Conservation (phyloP, 768 basidiomycete species). For the Basidioascus undulatus region DNA sequence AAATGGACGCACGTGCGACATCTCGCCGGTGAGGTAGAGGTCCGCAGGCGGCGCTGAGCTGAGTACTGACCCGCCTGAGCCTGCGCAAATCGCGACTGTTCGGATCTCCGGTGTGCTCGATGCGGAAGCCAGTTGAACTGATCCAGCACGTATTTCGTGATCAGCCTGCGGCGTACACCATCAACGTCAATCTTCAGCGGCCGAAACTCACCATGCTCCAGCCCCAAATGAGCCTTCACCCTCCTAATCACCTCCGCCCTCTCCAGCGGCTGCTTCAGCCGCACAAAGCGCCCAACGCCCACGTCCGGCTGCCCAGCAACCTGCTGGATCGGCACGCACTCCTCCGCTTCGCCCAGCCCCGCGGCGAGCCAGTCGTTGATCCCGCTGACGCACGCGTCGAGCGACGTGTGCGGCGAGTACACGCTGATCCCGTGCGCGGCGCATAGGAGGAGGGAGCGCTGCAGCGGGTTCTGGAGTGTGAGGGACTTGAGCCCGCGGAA, state of each 20-base stretch:
- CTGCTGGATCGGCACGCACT: background rate
- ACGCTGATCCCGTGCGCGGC: conserved; percentile 62
- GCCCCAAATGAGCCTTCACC: conserved; percentile 41
- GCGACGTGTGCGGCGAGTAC: conserved; percentile 66
- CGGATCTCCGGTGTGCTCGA: conserved; percentile 12
- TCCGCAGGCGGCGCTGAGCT: conserved; percentile 38
- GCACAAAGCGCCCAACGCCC: conserved; percentile 5
- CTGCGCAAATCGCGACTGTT: conserved; percentile 73
- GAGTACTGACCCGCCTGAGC: conserved; percentile 60
- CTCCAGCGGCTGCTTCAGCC: conserved; percentile 23
- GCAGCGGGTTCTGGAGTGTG: conserved; percentile 53
- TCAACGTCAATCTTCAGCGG: background rate
- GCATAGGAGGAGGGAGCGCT: conserved; percentile 52
- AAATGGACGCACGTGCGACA: conserved; percentile 42
- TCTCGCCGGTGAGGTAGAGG: conserved; percentile 78
- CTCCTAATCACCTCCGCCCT: conserved; percentile 37
- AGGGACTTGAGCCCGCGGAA: conserved; percentile 51
- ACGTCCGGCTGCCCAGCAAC: conserved; percentile 4
- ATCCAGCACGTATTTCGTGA: background rate
- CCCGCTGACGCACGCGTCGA: conserved; percentile 62
- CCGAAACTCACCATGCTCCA: conserved; percentile 31
- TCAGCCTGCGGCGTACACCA: background rate
- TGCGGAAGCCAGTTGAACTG: conserved; percentile 16
- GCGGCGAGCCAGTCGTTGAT: conserved; percentile 73
- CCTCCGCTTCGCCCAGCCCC: conserved; percentile 10